phyloP scores from a whole-genome alignment of 1,284 basidiomycete genomes.

The Puccinia hordei region DNA sequence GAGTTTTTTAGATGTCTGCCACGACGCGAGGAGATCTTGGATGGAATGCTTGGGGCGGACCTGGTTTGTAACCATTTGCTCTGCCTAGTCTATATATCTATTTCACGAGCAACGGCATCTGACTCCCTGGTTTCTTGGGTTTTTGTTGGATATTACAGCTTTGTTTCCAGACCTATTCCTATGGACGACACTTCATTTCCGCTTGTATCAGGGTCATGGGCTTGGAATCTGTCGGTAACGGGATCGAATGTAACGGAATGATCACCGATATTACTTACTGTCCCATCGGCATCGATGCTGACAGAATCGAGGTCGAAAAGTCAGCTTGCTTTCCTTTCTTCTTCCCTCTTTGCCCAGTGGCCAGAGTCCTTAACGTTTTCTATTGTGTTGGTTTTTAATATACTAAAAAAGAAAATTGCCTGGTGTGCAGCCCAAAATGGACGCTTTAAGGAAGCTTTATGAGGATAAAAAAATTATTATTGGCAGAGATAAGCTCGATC shows the following conservation, averaged over 20 bases:
- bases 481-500: conserved; percentile 97
- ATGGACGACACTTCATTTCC: conserved; percentile 90
- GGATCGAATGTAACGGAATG: conserved; percentile 87
- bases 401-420: conserved; percentile 66
- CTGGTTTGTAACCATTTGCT: conserved; percentile 78
- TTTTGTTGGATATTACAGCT: conserved; percentile 10
- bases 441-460: conserved; percentile 80
- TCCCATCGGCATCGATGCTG: conserved; percentile 95
- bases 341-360: neutral
- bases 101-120: conserved; percentile 4
- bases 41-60: conserved; percentile 97
- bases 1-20: conserved; percentile 94
- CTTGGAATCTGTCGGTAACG: conserved; percentile 75
- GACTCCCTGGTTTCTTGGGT: too few species aligned
- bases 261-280: conserved; percentile 84
- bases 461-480: conserved; percentile 98
- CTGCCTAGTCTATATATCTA: neutral
- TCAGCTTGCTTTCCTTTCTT: conserved; percentile 59
- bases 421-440: conserved; percentile 84
- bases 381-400: neutral
- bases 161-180: conserved; percentile 77
- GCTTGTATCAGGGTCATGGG: conserved; percentile 95
- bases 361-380: neutral
- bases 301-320: conserved; percentile 80
- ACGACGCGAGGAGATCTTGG: conserved; percentile 85